Percentiles rank a stretch among this genome's conserved stretches.
These are phyloP conservation scores for Raphanus sativus DNA, from an alignment of 345 rosid genomes.

Conservation along the genomic window DNA sequence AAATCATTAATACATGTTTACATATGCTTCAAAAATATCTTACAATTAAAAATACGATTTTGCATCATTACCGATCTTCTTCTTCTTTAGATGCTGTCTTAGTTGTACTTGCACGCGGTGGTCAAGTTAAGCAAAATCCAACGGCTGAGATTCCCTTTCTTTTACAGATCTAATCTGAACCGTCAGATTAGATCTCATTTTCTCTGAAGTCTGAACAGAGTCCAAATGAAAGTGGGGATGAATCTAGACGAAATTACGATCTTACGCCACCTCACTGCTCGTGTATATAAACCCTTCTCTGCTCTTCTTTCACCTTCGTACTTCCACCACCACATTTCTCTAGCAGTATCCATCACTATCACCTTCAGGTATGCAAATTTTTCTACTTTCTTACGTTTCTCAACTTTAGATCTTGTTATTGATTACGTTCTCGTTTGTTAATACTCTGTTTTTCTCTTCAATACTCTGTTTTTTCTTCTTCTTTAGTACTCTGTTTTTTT, in stretches of 20 bases:
- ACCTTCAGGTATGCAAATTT: slow-evolving; percentile 18
- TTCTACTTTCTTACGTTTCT: neutral
- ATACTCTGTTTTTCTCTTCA: neutral
- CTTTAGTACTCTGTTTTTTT: neutral
- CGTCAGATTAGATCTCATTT: slow-evolving; percentile 35
- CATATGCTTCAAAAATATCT: slow-evolving; percentile 5
- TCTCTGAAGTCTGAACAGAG: neutral
- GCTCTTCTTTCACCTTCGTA: slow-evolving; percentile 24
- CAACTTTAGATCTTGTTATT: neutral
- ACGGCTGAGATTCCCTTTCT: neutral
- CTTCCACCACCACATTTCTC: slow-evolving; percentile 1
- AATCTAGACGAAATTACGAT: slow-evolving; percentile 38
- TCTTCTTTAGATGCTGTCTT: slow-evolving; percentile 31
- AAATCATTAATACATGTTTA: neutral
- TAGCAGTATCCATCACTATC: neutral
- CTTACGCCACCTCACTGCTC: slow-evolving; percentile 3
- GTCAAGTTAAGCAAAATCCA: slow-evolving; percentile 36
- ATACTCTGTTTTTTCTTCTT: neutral
- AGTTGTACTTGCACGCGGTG: slow-evolving; percentile 38
- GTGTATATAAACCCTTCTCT: slow-evolving; percentile 23
- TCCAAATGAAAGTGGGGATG: slow-evolving; percentile 25
- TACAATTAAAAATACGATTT: neutral
- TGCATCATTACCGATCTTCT: neutral
- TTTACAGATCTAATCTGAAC: slow-evolving; percentile 23
- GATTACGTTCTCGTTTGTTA: neutral